Conservation (phyloP, 2,329 filamentous ascomycete species). For the Beauveria medogensis region DNA sequence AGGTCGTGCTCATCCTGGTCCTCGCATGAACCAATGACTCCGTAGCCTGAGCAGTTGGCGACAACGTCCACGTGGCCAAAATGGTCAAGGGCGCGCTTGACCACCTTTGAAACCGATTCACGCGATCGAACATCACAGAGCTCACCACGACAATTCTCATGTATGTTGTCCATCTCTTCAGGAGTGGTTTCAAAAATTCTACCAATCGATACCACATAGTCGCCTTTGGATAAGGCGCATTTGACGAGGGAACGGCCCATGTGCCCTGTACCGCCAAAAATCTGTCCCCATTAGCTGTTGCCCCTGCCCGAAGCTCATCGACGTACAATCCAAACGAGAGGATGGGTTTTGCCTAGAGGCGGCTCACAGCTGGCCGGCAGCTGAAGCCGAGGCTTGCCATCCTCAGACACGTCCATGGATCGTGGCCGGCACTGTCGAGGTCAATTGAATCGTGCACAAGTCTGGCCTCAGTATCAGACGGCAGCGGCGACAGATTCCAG, state of each 20-base stretch:
- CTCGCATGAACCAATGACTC: conserved; percentile 90
- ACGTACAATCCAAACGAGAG: conserved; percentile 81
- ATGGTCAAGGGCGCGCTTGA: conserved; percentile 60
- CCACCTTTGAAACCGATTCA: conserved; percentile 64
- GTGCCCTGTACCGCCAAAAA: conserved; percentile 95
- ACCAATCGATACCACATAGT: conserved; percentile 80
- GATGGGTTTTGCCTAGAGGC: conserved; percentile 62
- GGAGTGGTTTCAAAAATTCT: conserved; percentile 69
- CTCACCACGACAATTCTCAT: conserved; percentile 67
- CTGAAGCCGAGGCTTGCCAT: conserved; percentile 34
- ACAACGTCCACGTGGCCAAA: conserved; percentile 84
- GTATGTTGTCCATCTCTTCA: conserved; percentile 63
- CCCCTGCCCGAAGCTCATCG: background rate
- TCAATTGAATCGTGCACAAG: background rate
- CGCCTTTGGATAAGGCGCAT: conserved; percentile 68
- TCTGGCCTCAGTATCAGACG: background rate
- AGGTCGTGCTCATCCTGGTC: conserved; percentile 95
- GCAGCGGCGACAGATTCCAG: background rate
- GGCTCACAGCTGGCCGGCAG: conserved; percentile 84
- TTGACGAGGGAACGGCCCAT: conserved; percentile 89
- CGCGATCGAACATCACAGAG: conserved; percentile 84
- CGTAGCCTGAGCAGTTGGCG: conserved; percentile 90
- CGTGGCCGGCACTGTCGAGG: background rate
- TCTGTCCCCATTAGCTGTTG: conserved; percentile 35
- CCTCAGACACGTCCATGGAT: conserved; percentile 17